Conservation (phyloP, 2,329 filamentous ascomycete genomes). For the Diaporthe sp. region DNA sequence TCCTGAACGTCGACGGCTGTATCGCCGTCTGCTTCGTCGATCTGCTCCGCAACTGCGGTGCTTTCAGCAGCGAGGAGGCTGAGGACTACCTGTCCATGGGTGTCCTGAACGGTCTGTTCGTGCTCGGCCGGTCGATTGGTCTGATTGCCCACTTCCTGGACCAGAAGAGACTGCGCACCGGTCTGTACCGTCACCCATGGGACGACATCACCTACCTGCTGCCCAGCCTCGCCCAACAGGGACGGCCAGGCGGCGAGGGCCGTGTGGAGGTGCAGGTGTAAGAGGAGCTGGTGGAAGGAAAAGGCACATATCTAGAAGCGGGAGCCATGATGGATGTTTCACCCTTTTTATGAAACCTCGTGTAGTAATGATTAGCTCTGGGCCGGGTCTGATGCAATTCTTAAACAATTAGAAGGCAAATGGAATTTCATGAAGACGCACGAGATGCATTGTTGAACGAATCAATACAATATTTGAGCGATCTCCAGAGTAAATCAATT, state of each 20-base stretch:
- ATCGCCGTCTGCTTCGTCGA: conserved; percentile 99
- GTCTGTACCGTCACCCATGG: conserved; percentile 99
- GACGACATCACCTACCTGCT: conserved; percentile 97
- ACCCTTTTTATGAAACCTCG: conserved; percentile 37
- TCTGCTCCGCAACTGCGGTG: conserved; percentile 95
- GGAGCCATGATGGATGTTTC: conserved; percentile 31
- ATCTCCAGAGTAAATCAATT: too few species aligned
- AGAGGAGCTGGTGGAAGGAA: conserved; percentile 40
- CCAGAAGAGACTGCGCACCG: conserved; percentile 98
- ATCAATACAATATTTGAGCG: neutral
- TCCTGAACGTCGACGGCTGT: conserved; percentile 98
- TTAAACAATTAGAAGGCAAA: conserved; percentile 39
- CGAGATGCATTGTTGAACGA: neutral
- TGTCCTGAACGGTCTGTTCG: conserved; percentile 99
- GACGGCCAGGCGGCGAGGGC: conserved; percentile 81
- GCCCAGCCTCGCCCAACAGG: conserved; percentile 80
- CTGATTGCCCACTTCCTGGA: conserved; percentile 99
- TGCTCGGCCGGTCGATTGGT: conserved; percentile 96
- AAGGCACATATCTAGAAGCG: conserved; percentile 38
- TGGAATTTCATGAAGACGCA: conserved; percentile 32
- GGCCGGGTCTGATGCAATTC: conserved; percentile 39
- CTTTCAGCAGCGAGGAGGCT: conserved; percentile 94
- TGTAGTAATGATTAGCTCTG: conserved; percentile 42
- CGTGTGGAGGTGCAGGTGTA: conserved; percentile 91
- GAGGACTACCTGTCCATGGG: conserved; percentile 99